Base-by-base conservation (phyloP, 164 flowering plant genomes). In the Vitis rupestris region DNA sequence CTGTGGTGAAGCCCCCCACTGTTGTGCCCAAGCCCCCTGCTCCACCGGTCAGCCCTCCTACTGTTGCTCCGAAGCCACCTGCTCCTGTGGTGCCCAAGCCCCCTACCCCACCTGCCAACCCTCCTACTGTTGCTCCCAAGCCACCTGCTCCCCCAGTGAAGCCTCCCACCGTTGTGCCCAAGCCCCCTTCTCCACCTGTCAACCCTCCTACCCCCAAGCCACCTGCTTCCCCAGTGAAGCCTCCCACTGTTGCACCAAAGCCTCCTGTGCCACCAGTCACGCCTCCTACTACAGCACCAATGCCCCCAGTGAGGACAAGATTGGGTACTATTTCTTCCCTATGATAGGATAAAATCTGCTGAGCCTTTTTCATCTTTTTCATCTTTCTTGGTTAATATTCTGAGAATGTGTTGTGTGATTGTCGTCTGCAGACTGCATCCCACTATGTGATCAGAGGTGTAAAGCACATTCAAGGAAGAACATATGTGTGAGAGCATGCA, bases 401-500 rank as follows among this genome's bases (percentile, higher is more conserved):
- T 63, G 19, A n/a, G 19, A 27, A 19, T 15, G 50, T 16, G n/a
- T 1, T 29, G 31, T 27, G 10, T 67, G 31, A 2, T 60, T 64
- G 23, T 1, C 58, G 17, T 56, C 9, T 19, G 52, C 80, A 87
- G 90, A 82, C 65, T 87, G 90, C 71, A 58, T 50, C 1, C 77
- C 79, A 0, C 67, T 82, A 27, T 87, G 91, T 64, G 72, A 13
- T 5, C 27, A 31, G 4, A 76, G 91, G 72, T 85, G 91, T 70
- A 72, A 48, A 37, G 0, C 61, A 48, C 87, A 83, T 55, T 85
- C 87, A 7, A 81, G 87, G 81, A 27, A 37, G 50, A 82, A 57
- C 0, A 64, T 74, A 3, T 85, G 91, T 74, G 15, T 48, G 55
- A 87, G 91, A 70, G 84, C 84, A 0, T 87, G 88, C 62, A 29